Evolutionary conservation across 2,329 filamentous ascomycete genomes (phyloP).

Genomic region (Zasmidium citrigriseum): DNA sequence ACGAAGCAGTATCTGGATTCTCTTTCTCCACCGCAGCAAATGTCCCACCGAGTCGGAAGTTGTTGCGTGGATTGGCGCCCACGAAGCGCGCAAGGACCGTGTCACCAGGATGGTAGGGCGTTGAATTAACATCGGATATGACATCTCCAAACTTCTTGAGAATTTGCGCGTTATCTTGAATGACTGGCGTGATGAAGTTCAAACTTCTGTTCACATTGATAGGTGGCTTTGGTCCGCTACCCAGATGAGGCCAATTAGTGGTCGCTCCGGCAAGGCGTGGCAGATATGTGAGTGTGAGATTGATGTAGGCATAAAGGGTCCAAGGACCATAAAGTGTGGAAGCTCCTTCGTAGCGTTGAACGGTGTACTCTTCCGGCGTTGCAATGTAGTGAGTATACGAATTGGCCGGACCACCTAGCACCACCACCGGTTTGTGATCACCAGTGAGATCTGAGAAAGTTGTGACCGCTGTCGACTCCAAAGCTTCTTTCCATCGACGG

Average conservation of each 20-base stretch:
- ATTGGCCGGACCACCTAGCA: slow-evolving; percentile 86
- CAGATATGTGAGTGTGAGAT: slow-evolving; percentile 74
- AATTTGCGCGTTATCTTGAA: slow-evolving; percentile 68
- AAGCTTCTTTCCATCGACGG: slow-evolving; percentile 76
- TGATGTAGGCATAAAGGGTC: slow-evolving; percentile 83
- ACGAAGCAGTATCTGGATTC: slow-evolving; percentile 47
- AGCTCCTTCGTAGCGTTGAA: slow-evolving; percentile 94
- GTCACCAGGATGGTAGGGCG: slow-evolving; percentile 55
- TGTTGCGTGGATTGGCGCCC: slow-evolving; percentile 87
- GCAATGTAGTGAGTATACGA: slow-evolving; percentile 83
- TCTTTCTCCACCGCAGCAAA: slow-evolving; percentile 75
- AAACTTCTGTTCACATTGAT: slow-evolving; percentile 76
- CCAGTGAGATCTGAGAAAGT: slow-evolving; percentile 39
- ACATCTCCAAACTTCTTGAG: slow-evolving; percentile 72
- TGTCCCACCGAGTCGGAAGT: slow-evolving; percentile 75
- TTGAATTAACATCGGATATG: slow-evolving; percentile 54
- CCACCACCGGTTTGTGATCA: slow-evolving; percentile 66
- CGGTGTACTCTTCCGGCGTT: slow-evolving; percentile 75
- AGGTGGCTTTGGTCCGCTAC: slow-evolving; percentile 65
- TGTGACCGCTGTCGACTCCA: slow-evolving; percentile 53
- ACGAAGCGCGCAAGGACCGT: slow-evolving; percentile 70
- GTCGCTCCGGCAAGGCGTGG: slow-evolving; percentile 58
- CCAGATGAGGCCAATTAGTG: slow-evolving; percentile 36
- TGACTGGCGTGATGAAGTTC: slow-evolving; percentile 77
- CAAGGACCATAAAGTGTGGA: slow-evolving; percentile 85